Conservation (phyloP, 2,329 filamentous ascomycete species). For the Phoma sp. region DNA sequence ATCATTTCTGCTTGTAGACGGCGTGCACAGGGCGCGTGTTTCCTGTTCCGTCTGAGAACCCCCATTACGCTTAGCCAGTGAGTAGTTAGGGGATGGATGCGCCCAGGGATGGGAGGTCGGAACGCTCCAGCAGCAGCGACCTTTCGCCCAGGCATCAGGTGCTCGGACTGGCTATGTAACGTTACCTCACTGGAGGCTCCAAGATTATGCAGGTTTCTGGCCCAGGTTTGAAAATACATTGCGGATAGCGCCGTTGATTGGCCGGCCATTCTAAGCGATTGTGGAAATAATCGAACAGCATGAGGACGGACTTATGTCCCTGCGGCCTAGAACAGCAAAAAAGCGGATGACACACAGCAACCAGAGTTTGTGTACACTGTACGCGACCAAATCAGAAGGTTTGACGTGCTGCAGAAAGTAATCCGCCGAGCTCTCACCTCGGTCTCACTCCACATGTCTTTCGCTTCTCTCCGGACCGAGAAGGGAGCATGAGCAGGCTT, state of each 20-base stretch:
- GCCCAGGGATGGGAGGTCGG: constrained; percentile 6
- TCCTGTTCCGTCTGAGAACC: constrained; percentile 9
- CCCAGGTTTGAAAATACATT: neutral
- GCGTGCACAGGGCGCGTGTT: constrained; percentile 15
- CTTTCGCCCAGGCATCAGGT: constrained; percentile 6
- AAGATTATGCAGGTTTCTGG: neutral
- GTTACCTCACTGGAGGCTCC: constrained; percentile 3
- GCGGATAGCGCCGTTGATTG: constrained; percentile 3
- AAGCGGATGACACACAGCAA: constrained; percentile 13
- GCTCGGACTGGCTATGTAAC: constrained; percentile 15
- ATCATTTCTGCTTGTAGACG: constrained; percentile 11
- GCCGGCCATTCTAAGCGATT: neutral
- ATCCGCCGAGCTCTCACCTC: constrained; percentile 6
- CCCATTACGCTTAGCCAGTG: constrained; percentile 10
- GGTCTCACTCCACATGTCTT: constrained; percentile 7
- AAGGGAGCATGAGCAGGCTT: constrained; percentile 3
- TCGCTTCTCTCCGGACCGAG: constrained; percentile 9
- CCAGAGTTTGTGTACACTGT: constrained; percentile 3
- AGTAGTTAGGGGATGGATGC: neutral
- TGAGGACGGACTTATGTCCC: constrained; percentile 2
- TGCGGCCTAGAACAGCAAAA: constrained; percentile 15
- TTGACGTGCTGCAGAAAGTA: constrained; percentile 3
- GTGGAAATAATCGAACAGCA: constrained; percentile 1
- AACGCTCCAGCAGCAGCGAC: neutral
- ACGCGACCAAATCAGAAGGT: constrained; percentile 9